Conservation (phyloP, 192 early-diverging fungal species). For the Powellomyces hirtus region DNA sequence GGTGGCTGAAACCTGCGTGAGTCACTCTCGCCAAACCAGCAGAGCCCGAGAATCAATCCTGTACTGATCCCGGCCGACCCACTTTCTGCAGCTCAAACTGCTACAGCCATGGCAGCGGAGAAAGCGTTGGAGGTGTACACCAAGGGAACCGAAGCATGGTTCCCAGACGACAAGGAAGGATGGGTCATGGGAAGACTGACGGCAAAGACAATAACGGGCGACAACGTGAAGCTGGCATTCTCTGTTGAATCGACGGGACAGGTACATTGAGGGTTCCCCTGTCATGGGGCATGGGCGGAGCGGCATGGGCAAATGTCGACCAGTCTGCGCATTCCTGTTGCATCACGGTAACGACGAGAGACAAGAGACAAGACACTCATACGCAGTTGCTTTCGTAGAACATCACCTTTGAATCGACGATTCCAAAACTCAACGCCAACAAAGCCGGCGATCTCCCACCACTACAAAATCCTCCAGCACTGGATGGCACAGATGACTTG, state of each 20-base stretch:
- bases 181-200: constrained; percentile 74
- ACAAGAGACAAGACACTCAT: too few species aligned
- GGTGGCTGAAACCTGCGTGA: too few species aligned
- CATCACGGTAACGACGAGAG: too few species aligned
- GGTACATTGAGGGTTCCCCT: constrained; percentile 15
- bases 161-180: constrained; percentile 79
- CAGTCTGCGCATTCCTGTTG: too few species aligned
- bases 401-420: constrained; percentile 67
- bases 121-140: constrained; percentile 34
- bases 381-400: constrained; percentile 62
- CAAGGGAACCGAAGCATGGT: constrained; percentile 74
- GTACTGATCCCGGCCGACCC: too few species aligned
- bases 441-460: constrained; percentile 78
- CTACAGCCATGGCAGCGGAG: constrained; percentile 7
- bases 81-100: too few species aligned
- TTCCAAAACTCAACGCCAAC: constrained; percentile 64
- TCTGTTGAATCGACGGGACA: constrained; percentile 9
- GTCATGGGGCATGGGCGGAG: too few species aligned
- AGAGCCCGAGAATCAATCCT: too few species aligned
- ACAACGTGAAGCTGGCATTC: constrained; percentile 45
- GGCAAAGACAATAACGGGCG: constrained; percentile 54
- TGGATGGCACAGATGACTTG: constrained; percentile 76
- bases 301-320: too few species aligned
- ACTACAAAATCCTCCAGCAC: constrained; percentile 86
- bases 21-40: too few species aligned